A percentile compares a stretch with the other conserved stretches of the same genome.
These are phyloP conservation scores for Geum urbanum DNA, from an alignment of 306 rosid species.

Conservation along the genomic window DNA sequence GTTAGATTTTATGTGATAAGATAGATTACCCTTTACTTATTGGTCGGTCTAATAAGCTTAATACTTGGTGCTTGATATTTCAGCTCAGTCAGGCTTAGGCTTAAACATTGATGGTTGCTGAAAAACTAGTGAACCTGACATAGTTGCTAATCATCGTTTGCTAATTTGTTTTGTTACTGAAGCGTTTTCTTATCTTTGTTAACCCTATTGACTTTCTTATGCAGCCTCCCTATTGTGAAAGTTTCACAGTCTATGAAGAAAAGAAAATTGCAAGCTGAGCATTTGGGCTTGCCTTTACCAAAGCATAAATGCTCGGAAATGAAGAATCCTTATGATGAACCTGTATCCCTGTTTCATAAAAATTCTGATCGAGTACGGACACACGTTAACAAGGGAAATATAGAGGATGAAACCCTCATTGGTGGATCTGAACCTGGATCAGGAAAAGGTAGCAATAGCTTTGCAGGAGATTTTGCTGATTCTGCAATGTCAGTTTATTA, in stretches of 20 bases:
- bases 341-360: conserved; percentile 26
- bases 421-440: conserved; percentile 39
- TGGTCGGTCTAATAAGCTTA: background rate
- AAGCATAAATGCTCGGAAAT: conserved; percentile 54
- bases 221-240: conserved; percentile 37
- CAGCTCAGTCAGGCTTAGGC: background rate
- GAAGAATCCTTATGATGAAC: conserved; percentile 29
- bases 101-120: background rate
- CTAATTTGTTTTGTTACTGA: background rate
- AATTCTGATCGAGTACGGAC: conserved; percentile 23
- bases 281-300: conserved; percentile 48
- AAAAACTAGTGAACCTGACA: background rate
- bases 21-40: background rate
- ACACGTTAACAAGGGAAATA: conserved; percentile 8
- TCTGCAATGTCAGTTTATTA: conserved; percentile 41
- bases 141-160: background rate
- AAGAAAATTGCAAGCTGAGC: conserved; percentile 58
- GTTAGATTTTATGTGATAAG: no score
- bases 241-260: conserved; percentile 42
- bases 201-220: background rate
- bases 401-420: conserved; percentile 10
- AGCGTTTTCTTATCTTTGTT: conserved; percentile 6
- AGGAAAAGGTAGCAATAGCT: conserved; percentile 54
- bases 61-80: background rate
- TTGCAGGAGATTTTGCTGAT: conserved; percentile 34